phyloP scores from a whole-genome alignment of 2,329 filamentous ascomycete species.

The Aureobasidium melanogenum region DNA sequence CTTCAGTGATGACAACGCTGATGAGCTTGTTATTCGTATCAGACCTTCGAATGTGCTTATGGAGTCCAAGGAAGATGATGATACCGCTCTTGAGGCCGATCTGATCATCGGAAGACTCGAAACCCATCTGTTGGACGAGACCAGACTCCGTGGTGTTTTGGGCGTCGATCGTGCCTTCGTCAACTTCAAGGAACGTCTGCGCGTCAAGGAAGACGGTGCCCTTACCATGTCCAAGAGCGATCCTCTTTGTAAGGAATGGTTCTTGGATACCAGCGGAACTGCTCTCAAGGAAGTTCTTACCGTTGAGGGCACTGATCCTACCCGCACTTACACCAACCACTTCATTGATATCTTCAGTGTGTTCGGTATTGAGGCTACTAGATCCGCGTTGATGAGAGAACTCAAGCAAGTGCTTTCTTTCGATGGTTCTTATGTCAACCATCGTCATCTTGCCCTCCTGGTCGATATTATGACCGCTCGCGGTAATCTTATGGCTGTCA shows the following conservation, averaged over 20 bases:
- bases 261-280: constrained; percentile 88
- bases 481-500: constrained; percentile 89
- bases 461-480: constrained; percentile 98
- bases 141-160: constrained; percentile 82
- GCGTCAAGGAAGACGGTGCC: constrained; percentile 60
- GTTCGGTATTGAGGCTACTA: constrained; percentile 91
- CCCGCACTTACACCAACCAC: constrained; percentile 85
- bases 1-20: constrained; percentile 96
- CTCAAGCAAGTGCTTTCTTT: constrained; percentile 90
- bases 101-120: constrained; percentile 88
- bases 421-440: constrained; percentile 98
- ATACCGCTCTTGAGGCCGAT: constrained; percentile 74
- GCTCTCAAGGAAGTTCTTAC: constrained; percentile 74
- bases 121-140: constrained; percentile 79
- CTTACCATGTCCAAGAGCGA: constrained; percentile 67
- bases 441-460: constrained; percentile 88
- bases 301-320: constrained; percentile 79
- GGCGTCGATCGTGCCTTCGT: constrained; percentile 90
- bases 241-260: constrained; percentile 78
- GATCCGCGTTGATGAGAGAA: constrained; percentile 77
- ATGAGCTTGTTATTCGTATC: constrained; percentile 88
- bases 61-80: constrained; percentile 59
- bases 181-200: constrained; percentile 65
- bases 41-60: constrained; percentile 45
- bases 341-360: constrained; percentile 91